Conservation (phyloP, 495 filamentous ascomycete species). For the Podospora pseudocomata region DNA sequence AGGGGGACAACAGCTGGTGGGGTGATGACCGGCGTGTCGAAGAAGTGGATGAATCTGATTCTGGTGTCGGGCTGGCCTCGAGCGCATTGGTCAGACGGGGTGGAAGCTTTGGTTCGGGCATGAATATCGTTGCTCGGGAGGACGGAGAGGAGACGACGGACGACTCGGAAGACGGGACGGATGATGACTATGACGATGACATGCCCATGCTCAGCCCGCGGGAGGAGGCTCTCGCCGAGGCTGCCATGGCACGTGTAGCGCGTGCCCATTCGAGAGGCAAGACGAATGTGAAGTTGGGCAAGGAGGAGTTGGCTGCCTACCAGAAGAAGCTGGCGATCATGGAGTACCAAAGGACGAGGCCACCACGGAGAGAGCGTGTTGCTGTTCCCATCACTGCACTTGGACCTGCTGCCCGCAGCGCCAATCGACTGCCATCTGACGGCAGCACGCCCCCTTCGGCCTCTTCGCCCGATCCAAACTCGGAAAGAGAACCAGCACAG, state of each 20-base stretch:
- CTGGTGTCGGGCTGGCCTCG: neutral
- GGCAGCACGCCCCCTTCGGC: slow-evolving; percentile 13
- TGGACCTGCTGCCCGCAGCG: slow-evolving; percentile 24
- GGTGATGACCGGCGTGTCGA: slow-evolving; percentile 52
- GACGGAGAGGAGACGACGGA: slow-evolving; percentile 52
- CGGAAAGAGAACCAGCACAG: slow-evolving; percentile 19
- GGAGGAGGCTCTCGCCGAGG: slow-evolving; percentile 70
- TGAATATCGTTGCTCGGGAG: slow-evolving; percentile 37
- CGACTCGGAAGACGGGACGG: slow-evolving; percentile 49
- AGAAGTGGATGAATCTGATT: slow-evolving; percentile 61
- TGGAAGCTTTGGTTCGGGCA: slow-evolving; percentile 40
- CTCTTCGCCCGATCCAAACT: slow-evolving; percentile 10
- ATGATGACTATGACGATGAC: slow-evolving; percentile 51
- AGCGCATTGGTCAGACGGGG: slow-evolving; percentile 44
- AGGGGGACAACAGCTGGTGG: slow-evolving; percentile 48
- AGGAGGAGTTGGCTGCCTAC: slow-evolving; percentile 70
- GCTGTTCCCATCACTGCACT: slow-evolving; percentile 42
- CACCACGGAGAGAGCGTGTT: slow-evolving; percentile 38
- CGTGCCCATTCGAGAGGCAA: slow-evolving; percentile 69
- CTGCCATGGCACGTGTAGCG: slow-evolving; percentile 71
- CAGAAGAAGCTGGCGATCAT: slow-evolving; percentile 60
- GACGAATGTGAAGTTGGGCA: slow-evolving; percentile 69
- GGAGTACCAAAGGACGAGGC: slow-evolving; percentile 42
- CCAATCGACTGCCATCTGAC: neutral
- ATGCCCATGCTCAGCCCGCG: slow-evolving; percentile 54